A percentile compares a stretch with the other conserved stretches of the same genome.
Conservation (phyloP, 1,284 basidiomycete genomes). For the Polyporus tsugae region DNA sequence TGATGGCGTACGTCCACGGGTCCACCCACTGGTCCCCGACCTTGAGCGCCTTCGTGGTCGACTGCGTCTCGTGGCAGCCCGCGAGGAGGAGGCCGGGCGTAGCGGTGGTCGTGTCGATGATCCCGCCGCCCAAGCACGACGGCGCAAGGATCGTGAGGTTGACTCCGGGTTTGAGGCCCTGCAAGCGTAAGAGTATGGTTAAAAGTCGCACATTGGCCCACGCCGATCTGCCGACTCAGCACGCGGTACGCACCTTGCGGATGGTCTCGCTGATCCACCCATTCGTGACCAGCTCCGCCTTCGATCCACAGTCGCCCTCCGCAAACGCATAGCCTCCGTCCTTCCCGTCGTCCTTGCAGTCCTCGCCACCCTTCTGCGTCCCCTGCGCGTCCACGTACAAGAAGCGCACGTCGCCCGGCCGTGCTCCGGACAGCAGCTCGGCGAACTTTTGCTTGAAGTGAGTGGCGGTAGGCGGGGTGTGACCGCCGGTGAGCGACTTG, state of each 20-base stretch:
- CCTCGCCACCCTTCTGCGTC: not conserved
- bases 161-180: not conserved
- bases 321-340: not conserved
- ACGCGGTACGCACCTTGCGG: not conserved
- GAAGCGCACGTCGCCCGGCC: constrained; percentile 1
- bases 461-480: not conserved
- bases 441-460: constrained; percentile 1
- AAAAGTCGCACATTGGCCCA: not conserved
- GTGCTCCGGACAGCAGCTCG: not conserved
- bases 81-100: not conserved
- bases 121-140: constrained; percentile 1
- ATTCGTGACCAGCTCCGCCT: not conserved
- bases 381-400: constrained; percentile 5
- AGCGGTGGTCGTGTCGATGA: not conserved
- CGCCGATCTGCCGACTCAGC: too few relatives aligned
- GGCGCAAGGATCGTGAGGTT: constrained; percentile 2
- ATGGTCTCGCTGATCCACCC: not conserved
- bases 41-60: constrained; percentile 1
- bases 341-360: not conserved
- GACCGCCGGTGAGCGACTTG: not conserved
- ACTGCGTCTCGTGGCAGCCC: constrained; percentile 3
- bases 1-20: constrained; percentile 9
- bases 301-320: not conserved
- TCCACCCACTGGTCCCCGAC: not conserved
- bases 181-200: not conserved